Evolutionary conservation across 1,284 basidiomycete species (phyloP).

Genomic region (Boletus sp.): DNA sequence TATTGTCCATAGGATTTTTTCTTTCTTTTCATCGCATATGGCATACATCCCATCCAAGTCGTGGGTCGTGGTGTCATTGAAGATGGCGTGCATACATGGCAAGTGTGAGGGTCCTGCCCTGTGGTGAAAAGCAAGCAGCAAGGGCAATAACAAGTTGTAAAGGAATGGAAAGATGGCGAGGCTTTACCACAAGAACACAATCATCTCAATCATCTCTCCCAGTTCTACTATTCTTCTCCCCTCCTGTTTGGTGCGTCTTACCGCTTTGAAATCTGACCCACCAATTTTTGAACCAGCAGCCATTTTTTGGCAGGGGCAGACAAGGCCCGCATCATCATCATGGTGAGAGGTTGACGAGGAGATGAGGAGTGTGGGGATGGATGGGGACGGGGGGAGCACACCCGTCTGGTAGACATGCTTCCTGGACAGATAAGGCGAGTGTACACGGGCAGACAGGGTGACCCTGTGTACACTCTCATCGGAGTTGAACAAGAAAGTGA

Average conservation of each 20-base stretch:
- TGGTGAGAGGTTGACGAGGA: background rate
- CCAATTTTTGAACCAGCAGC: constrained; percentile 33
- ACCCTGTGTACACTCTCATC: constrained; percentile 35
- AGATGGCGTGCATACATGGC: constrained; percentile 1
- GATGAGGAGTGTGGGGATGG: constrained; percentile 21
- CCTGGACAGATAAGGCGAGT: constrained; percentile 19
- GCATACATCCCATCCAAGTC: background rate
- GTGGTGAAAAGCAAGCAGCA: background rate
- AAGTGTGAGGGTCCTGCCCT: background rate
- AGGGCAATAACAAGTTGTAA: background rate
- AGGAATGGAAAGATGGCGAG: too few species aligned
- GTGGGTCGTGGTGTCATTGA: constrained; percentile 4
- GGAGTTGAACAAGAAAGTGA: constrained; percentile 36
- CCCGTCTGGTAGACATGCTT: constrained; percentile 27
- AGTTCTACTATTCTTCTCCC: constrained; percentile 21
- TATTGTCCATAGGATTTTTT: background rate
- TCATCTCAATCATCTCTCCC: constrained; percentile 36
- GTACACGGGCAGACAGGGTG: constrained; percentile 25
- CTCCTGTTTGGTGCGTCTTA: constrained; percentile 33
- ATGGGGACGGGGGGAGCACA: constrained; percentile 29
- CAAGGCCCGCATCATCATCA: constrained; percentile 23
- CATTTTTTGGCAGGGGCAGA: constrained; percentile 28
- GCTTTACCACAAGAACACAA: constrained; percentile 31
- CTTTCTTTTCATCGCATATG: background rate
- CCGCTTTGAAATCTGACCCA: constrained; percentile 38